phyloP scores from a whole-genome alignment of 495 filamentous ascomycete genomes.

The Aspergillus baeticus region DNA sequence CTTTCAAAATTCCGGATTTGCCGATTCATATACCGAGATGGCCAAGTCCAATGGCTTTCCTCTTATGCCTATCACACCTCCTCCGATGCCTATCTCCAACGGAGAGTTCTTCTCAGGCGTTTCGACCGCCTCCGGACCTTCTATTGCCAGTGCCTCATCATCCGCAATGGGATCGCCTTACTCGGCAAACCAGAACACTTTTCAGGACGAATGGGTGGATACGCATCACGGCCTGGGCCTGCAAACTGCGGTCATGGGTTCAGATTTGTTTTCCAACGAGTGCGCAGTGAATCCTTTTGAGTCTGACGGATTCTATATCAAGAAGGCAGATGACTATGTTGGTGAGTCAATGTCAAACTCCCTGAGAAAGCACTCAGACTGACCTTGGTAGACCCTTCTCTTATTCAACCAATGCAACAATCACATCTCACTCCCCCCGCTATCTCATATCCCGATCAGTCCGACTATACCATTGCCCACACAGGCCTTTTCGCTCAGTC shows the following conservation, averaged over 20 bases:
- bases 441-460: constrained; percentile 36
- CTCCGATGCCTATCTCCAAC: constrained; percentile 29
- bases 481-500: constrained; percentile 33
- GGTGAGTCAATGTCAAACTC: constrained; percentile 64
- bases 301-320: constrained; percentile 47
- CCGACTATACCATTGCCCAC: constrained; percentile 25
- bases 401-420: constrained; percentile 48
- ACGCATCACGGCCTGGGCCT: constrained; percentile 61
- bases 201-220: constrained; percentile 61
- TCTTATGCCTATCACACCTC: constrained; percentile 38
- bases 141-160: constrained; percentile 67
- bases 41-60: constrained; percentile 33
- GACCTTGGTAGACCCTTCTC: constrained; percentile 53
- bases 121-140: constrained; percentile 74
- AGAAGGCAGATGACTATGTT: constrained; percentile 67
- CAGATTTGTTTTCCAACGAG: constrained; percentile 54
- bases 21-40: constrained; percentile 28
- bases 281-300: constrained; percentile 35
- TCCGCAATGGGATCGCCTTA: constrained; percentile 82
- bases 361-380: constrained; percentile 2
- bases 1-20: constrained; percentile 29
- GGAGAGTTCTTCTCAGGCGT: constrained; percentile 54
- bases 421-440: constrained; percentile 29
- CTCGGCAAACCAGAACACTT: constrained; percentile 59
- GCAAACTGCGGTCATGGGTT: constrained; percentile 63